Base-by-base conservation (phyloP, 2,329 filamentous ascomycete species). In the Blastomyces parvus region DNA sequence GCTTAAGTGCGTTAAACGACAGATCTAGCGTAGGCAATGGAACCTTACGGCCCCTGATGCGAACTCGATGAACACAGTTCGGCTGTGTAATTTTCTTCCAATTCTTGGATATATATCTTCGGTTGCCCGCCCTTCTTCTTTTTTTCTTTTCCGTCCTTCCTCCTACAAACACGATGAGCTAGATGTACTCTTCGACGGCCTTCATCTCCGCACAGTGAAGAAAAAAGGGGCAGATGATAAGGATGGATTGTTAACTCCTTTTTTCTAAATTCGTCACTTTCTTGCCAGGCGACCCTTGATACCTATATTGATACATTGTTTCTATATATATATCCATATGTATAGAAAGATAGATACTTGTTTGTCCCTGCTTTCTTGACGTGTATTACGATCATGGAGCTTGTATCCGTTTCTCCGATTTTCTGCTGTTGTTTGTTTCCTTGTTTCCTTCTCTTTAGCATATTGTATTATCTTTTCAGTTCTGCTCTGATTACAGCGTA, bases 1-100 rank as follows among this genome's bases (percentile, higher is more conserved):
- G 84, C 86, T 67, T 76, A 76, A 67, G 76, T 22, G 44, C 13
- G 7, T 19, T 25, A 13, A 40, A 61, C 30, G 27, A 17, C 40
- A 19, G 9, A 46, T 30, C 40, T 40, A n/a, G 7, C 17, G 13
- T 40, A 44, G 22, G 27, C 36, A 27, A 1, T 13, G 40, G 56
- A 59, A 59, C 33, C 33, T 33, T 36, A 36, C 25, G 6, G 38
- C 9, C 27, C 13, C 38, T 9, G 55, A 27, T 17, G 14, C 25
- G 36, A 30, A 58, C 19, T 48, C 25, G 8, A 40, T 22, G 40
- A 25, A 59, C n/a, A 19, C 57, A 13, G 25, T 36, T 46, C 22
- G 22, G 17, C 40, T 5, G 17, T 42, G 22, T n/a, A 11, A 59
- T 59, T 59, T 59, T 36, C 14, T 59, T 36, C 22, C 17, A 27